These are phyloP conservation scores for Ogataea parapolymorpha DNA, from an alignment of 805 yeast genomes.

Conservation along the genomic window DNA sequence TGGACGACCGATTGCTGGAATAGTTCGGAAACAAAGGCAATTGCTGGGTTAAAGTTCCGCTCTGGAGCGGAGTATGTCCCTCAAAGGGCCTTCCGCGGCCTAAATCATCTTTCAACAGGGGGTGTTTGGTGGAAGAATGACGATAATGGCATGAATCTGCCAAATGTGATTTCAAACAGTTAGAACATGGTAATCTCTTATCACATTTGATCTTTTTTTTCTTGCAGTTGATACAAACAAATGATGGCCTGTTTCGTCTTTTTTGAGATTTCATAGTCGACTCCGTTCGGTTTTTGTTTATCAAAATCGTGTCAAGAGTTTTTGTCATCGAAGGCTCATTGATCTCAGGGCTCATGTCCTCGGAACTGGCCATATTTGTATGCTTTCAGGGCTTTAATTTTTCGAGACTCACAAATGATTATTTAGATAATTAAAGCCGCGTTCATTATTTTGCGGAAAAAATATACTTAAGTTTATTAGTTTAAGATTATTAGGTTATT, in stretches of 20 bases:
- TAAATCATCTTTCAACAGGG: background rate
- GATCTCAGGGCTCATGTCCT: background rate
- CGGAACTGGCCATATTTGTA: background rate
- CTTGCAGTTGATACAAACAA: constrained; percentile 32
- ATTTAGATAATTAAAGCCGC: background rate
- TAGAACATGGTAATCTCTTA: constrained; percentile 28
- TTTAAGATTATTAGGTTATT: too few species aligned
- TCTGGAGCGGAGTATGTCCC: too few species aligned
- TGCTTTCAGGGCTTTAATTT: too few species aligned
- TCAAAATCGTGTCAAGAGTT: background rate
- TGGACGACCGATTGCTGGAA: background rate
- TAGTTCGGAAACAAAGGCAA: background rate
- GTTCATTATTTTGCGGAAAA: too few species aligned
- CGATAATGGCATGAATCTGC: constrained; percentile 25
- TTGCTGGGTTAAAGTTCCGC: background rate
- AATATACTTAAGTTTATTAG: too few species aligned
- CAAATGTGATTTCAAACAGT: constrained; percentile 25
- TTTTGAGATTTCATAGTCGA: background rate
- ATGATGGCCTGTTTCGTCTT: constrained; percentile 46
- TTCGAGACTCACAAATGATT: background rate
- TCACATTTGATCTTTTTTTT: constrained; percentile 32
- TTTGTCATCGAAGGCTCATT: background rate
- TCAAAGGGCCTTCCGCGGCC: too few species aligned
- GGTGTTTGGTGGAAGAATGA: constrained; percentile 4
- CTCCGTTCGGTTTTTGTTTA: background rate